Base-by-base conservation (phyloP, 192 early-diverging fungal species). In the Backusella luteola region DNA sequence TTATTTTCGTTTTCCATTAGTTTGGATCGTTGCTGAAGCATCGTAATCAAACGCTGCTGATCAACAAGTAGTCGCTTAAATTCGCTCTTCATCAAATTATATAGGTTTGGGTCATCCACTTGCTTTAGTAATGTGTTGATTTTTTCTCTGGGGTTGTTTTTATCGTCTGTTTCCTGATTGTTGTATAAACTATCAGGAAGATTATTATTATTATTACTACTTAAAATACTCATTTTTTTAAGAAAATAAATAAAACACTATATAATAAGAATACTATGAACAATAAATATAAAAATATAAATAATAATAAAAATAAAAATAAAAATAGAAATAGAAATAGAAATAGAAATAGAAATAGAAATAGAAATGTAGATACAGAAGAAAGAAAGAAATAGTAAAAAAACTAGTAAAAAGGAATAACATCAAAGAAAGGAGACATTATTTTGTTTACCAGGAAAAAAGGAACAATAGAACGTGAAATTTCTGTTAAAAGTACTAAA, bases 31-130 rank as follows among this genome's bases (percentile, higher is more conserved):
- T 44, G 44, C 44, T 70, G 75, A 3, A 76, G 49, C 67, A 70
- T 70, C 34, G 67, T 70, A n/a, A 76, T 34, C 2, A 76, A 34
- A 6, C 75, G 75, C 2, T 76, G 67, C 14, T 76, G 75, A n/a
- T 76, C 52, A 12, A 46, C 39, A 12, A 52, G 49, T 34, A 76
- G 21, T 23, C 75, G 75, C 26, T 76, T 69, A 26, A 76, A 52
- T 34, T 76, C 75, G 17, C 35, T 12, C 49, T 38, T 42, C 39
- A 76, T 69, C 5, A 49, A 41, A 35, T 71, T 44, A 26, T 59
- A 34, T 17, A 76, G 69, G 6, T 59, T 36, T 26, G 68, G 32
- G 35, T 69, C 68, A 4, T 69, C 21, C 1, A 69, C 38, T 38
- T 69, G 68, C 11, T 69, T 41, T 14, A 69, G 12, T 6, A 69